A percentile compares a stretch with the other conserved stretches of the same genome.
Conservation (phyloP, 352 stramenopile species). For the Phytophthora cryptogea region DNA sequence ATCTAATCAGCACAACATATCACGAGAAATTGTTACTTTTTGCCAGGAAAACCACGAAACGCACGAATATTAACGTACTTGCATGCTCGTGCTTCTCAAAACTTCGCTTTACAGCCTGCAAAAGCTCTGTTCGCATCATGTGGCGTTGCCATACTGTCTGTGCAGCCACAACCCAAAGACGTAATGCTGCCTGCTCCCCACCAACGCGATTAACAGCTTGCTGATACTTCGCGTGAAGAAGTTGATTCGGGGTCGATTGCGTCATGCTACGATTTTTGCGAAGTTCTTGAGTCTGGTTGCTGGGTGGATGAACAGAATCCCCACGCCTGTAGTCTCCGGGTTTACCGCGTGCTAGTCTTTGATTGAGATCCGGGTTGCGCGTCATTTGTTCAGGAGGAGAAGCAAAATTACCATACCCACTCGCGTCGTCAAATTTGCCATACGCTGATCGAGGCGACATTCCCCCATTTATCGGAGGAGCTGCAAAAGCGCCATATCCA, state of each 20-base stretch:
- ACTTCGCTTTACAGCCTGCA: conserved; percentile 55
- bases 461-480: conserved; percentile 13
- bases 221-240: conserved; percentile 43
- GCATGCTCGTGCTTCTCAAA: conserved; percentile 61
- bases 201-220: conserved; percentile 41
- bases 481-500: conserved; percentile 36
- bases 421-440: conserved; percentile 35
- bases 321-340: neutral
- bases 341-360: neutral
- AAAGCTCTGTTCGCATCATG: conserved; percentile 48
- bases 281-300: conserved; percentile 15
- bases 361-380: neutral
- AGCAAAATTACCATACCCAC: conserved; percentile 8
- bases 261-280: conserved; percentile 2
- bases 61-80: conserved; percentile 30
- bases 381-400: conserved; percentile 1
- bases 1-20: neutral
- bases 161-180: conserved; percentile 42
- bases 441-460: conserved; percentile 21
- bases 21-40: neutral
- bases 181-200: conserved; percentile 34
- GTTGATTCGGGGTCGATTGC: conserved; percentile 4
- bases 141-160: conserved; percentile 47
- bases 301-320: conserved; percentile 23
- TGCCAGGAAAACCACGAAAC: neutral